phyloP scores from a whole-genome alignment of 345 rosid species.

The Arabidopsis arenosa region DNA sequence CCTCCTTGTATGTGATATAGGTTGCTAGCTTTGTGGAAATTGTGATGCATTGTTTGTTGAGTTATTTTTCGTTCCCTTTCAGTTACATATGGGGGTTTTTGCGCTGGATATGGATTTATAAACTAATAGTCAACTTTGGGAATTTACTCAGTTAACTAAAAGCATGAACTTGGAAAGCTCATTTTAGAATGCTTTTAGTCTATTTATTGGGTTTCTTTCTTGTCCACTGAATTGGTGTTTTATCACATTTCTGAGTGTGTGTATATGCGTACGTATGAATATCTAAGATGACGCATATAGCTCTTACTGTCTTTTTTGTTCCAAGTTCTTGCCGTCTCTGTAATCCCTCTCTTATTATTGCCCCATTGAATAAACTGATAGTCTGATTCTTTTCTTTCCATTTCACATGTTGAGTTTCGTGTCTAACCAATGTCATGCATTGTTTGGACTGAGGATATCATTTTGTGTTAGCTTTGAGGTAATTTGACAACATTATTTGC shows the following conservation, averaged over 20 bases:
- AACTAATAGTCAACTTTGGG: conserved; percentile 12
- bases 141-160: conserved; percentile 6
- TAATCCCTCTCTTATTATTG: conserved; percentile 12
- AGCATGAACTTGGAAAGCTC: conserved; percentile 9
- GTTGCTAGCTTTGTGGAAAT: conserved; percentile 39
- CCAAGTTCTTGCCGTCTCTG: conserved; percentile 16
- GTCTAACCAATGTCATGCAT: conserved; percentile 16
- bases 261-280: neutral
- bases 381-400: conserved; percentile 18
- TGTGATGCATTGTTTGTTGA: conserved; percentile 36
- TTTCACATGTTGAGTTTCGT: conserved; percentile 18
- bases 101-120: conserved; percentile 14
- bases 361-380: neutral
- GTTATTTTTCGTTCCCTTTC: conserved; percentile 1
- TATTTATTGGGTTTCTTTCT: conserved; percentile 26
- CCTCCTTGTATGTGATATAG: conserved; percentile 74
- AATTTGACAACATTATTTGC: conserved; percentile 15
- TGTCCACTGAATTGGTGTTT: conserved; percentile 21
- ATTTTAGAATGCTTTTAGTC: conserved; percentile 1
- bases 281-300: neutral
- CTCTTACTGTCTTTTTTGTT: conserved; percentile 15
- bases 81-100: conserved; percentile 4
- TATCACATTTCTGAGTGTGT: conserved; percentile 13
- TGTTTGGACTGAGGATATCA: conserved; percentile 21
- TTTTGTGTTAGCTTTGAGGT: neutral